Evolutionary conservation across 2,329 filamentous ascomycete genomes (phyloP).

Genomic region (Nakataea oryzae): DNA sequence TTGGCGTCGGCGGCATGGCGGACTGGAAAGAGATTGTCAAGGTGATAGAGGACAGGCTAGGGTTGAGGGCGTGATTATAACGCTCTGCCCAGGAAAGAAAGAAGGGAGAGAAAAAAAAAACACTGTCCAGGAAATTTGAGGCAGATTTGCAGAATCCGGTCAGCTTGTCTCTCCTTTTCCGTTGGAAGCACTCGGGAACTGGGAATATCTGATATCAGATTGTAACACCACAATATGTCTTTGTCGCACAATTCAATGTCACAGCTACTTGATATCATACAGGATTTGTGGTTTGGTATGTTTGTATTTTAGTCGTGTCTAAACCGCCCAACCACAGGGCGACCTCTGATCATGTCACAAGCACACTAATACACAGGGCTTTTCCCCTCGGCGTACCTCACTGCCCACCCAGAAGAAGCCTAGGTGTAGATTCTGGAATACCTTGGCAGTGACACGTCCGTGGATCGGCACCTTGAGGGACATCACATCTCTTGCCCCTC

Average conservation of each 20-base stretch:
- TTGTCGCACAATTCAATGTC: neutral
- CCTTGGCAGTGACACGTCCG: no score
- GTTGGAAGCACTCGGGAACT: neutral
- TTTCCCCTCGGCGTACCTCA: neutral
- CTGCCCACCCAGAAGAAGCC: neutral
- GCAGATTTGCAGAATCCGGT: no score
- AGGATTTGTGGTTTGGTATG: neutral
- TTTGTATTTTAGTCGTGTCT: neutral
- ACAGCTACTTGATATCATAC: neutral
- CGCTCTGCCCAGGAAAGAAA: no score
- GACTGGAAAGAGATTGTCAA: constrained; percentile 67
- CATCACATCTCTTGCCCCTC: neutral
- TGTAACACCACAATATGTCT: neutral
- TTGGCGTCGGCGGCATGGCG: constrained; percentile 73
- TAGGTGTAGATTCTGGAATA: no score
- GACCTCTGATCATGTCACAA: neutral
- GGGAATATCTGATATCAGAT: neutral
- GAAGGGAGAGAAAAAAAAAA: neutral
- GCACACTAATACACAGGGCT: neutral
- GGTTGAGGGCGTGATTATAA: constrained; percentile 4
- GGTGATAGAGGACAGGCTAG: constrained; percentile 45
- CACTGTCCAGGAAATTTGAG: neutral
- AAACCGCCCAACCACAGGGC: no score
- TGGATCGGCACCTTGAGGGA: neutral
- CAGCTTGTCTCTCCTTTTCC: no score